A percentile compares a stretch with the other conserved stretches of the same genome.
These are phyloP conservation scores for Didymella keratinophila DNA, from an alignment of 2,329 filamentous ascomycete species.

Conservation along the genomic window DNA sequence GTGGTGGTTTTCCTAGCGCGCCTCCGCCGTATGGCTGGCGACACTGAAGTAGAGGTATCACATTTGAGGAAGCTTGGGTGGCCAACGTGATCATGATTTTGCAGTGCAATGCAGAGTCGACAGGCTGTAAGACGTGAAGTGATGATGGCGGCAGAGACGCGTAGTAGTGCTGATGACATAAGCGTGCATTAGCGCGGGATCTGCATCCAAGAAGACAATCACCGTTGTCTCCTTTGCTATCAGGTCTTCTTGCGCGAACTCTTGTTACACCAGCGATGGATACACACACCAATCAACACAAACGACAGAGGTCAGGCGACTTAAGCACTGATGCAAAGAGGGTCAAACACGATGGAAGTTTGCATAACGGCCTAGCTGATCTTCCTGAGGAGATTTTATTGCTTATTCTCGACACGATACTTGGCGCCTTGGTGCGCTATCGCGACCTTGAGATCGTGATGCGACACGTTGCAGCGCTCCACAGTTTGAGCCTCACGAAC, in stretches of 20 bases:
- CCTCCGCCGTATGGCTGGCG: background rate
- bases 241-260: background rate
- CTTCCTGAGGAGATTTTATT: background rate
- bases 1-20: background rate
- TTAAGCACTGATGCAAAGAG: background rate
- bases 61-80: background rate
- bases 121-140: background rate
- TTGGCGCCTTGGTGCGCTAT: background rate
- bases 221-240: background rate
- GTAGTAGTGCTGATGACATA: background rate
- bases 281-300: background rate
- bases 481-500: constrained; percentile 16
- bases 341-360: too few species aligned
- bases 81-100: too few species aligned
- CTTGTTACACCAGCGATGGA: background rate
- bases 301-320: background rate
- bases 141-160: background rate
- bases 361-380: background rate
- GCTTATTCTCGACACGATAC: background rate
- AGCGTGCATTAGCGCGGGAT: background rate
- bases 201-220: background rate
- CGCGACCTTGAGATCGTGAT: background rate
- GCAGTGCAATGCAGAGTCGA: too few species aligned
- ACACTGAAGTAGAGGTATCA: background rate
- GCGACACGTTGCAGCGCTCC: background rate